Conservation (phyloP, 129 eudicot genomes). For the Flaveria linearis region DNA sequence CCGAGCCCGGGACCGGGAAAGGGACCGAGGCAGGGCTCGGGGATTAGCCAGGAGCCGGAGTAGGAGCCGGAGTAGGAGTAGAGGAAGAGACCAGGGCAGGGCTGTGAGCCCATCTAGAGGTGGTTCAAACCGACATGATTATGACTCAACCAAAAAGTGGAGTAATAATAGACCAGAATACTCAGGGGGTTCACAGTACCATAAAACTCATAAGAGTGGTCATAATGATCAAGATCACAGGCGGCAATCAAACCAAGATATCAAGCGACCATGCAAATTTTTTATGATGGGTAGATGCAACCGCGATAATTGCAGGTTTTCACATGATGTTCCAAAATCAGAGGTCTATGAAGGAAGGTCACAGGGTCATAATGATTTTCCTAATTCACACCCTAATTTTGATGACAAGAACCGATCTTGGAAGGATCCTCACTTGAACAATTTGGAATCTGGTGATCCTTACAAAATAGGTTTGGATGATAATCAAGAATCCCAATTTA, state of each 20-base stretch:
- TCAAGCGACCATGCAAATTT: slow-evolving; percentile 55
- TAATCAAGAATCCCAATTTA: slow-evolving; percentile 34
- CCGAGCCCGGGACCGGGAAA: slow-evolving; percentile 34
- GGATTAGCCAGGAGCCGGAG: slow-evolving; percentile 44
- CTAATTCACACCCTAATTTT: slow-evolving; percentile 19
- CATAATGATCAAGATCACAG: slow-evolving; percentile 46
- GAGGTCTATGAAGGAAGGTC: slow-evolving; percentile 25
- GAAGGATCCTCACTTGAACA: slow-evolving; percentile 56
- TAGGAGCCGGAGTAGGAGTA: slow-evolving; percentile 45
- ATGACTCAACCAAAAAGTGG: slow-evolving; percentile 28
- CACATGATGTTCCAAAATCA: slow-evolving; percentile 56
- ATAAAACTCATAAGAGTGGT: slow-evolving; percentile 40
- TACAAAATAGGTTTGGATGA: background rate
- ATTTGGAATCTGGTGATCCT: slow-evolving; percentile 28
- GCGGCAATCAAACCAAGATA: slow-evolving; percentile 40
- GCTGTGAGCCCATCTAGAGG: slow-evolving; percentile 54
- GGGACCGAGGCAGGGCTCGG: slow-evolving; percentile 39
- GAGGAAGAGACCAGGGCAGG: slow-evolving; percentile 47
- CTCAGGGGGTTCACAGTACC: slow-evolving; percentile 20
- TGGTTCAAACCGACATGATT: slow-evolving; percentile 26
- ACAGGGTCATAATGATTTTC: slow-evolving; percentile 27
- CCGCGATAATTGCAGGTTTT: slow-evolving; percentile 61
- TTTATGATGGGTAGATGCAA: slow-evolving; percentile 72
- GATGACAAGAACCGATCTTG: slow-evolving; percentile 39
- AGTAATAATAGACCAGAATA: slow-evolving; percentile 9